Conservation (phyloP, 345 rosid genomes). For the Salix caprea region DNA sequence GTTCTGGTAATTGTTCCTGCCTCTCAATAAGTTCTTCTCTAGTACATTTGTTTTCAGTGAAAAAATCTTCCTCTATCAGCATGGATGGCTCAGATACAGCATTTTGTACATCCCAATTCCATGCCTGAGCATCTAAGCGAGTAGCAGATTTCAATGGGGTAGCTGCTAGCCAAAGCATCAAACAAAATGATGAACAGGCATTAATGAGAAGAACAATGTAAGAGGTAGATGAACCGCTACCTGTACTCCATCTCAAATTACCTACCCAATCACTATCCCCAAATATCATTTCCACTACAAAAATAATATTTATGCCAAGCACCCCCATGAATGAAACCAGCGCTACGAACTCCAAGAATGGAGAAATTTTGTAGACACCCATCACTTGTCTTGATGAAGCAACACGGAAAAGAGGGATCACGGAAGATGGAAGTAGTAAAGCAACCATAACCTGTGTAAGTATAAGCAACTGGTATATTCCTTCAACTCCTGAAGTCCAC, state of each 20-base stretch:
- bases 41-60: slow-evolving; percentile 28
- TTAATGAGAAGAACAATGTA: slow-evolving; percentile 56
- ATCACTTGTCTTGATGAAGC: slow-evolving; percentile 80
- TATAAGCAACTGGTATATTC: slow-evolving; percentile 79
- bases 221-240: slow-evolving; percentile 45
- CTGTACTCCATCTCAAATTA: slow-evolving; percentile 69
- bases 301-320: slow-evolving; percentile 69
- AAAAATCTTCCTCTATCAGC: slow-evolving; percentile 38
- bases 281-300: slow-evolving; percentile 77
- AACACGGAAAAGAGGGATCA: slow-evolving; percentile 83
- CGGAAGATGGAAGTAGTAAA: slow-evolving; percentile 81
- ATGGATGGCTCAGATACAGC: slow-evolving; percentile 31
- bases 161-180: slow-evolving; percentile 87
- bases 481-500: slow-evolving; percentile 89
- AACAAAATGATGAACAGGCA: slow-evolving; percentile 60
- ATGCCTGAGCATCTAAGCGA: slow-evolving; percentile 42
- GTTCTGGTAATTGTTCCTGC: slow-evolving; percentile 29
- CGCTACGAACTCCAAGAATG: slow-evolving; percentile 59
- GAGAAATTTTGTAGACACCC: slow-evolving; percentile 82
- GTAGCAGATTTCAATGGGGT: slow-evolving; percentile 83
- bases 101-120: slow-evolving; percentile 51
- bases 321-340: slow-evolving; percentile 61
- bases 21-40: slow-evolving; percentile 24
- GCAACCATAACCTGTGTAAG: slow-evolving; percentile 79
- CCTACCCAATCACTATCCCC: slow-evolving; percentile 92